phyloP scores from a whole-genome alignment of 768 basidiomycete species.

The Hygrophoropsis aurantiaca region DNA sequence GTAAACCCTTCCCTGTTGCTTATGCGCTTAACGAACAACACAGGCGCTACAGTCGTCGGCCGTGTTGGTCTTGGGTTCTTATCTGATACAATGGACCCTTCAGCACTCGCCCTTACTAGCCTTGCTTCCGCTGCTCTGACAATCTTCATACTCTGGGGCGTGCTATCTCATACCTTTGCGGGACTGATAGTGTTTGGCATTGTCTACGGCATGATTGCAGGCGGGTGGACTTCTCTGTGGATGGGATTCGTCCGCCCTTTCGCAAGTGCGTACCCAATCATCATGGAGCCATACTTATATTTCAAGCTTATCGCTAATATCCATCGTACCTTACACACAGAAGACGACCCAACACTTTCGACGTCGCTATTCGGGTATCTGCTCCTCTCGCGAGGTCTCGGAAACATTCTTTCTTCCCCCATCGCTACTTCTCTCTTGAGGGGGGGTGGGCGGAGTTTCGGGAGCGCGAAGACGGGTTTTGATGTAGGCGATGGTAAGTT shows the following conservation, averaged over 20 bases:
- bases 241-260: conserved; percentile 22
- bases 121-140: conserved; percentile 18
- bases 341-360: conserved; percentile 14
- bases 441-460: background rate
- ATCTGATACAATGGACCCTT: conserved; percentile 26
- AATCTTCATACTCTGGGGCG: conserved; percentile 33
- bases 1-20: background rate
- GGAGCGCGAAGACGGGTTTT: conserved; percentile 12
- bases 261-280: conserved; percentile 20
- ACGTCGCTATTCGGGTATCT: conserved; percentile 20
- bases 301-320: no score
- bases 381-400: conserved; percentile 25
- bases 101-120: conserved; percentile 18
- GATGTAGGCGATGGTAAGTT: conserved; percentile 21
- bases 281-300: background rate
- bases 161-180: conserved; percentile 17
- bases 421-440: conserved; percentile 16
- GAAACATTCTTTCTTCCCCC: conserved; percentile 25
- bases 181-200: conserved; percentile 27
- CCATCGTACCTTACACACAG: background rate
- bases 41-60: conserved; percentile 19
- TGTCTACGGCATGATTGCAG: conserved; percentile 30
- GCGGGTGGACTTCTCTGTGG: conserved; percentile 33
- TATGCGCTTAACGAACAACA: background rate
- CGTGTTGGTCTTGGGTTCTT: conserved; percentile 25